Conservation (phyloP, 2,329 filamentous ascomycete species). For the Penicillium sclerotigenum region DNA sequence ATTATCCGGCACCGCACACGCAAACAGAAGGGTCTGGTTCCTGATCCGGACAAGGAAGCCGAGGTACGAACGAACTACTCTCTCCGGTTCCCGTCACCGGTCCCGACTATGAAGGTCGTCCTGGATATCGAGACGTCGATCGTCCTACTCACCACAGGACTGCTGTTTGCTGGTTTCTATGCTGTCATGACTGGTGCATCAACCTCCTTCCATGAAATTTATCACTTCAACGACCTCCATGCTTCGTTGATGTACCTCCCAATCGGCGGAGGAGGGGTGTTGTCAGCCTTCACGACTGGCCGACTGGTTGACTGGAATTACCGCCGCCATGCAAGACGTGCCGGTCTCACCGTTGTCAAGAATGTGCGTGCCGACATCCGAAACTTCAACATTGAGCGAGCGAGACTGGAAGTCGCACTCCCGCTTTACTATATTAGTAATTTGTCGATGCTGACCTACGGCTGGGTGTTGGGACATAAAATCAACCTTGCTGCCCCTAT, state of each 20-base stretch:
- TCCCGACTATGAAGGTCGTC: constrained; percentile 38
- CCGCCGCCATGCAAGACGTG: constrained; percentile 59
- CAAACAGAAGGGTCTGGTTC: constrained; percentile 4
- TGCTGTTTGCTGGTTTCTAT: constrained; percentile 51
- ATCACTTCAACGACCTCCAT: constrained; percentile 49
- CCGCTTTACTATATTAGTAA: constrained; percentile 32
- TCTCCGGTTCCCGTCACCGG: constrained; percentile 37
- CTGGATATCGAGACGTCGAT: constrained; percentile 37
- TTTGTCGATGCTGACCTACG: constrained; percentile 31
- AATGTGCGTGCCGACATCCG: constrained; percentile 29
- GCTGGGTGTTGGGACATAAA: constrained; percentile 35
- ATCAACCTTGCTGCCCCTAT: constrained; percentile 34
- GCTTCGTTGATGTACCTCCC: constrained; percentile 40
- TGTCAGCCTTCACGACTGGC: constrained; percentile 45
- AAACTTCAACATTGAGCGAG: constrained; percentile 51
- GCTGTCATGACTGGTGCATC: constrained; percentile 47
- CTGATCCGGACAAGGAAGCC: constrained; percentile 7
- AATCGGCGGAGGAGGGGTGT: constrained; percentile 23
- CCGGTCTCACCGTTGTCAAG: constrained; percentile 61
- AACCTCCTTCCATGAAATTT: constrained; percentile 46
- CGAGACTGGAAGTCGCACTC: constrained; percentile 34
- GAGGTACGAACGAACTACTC: constrained; percentile 15
- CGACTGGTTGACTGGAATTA: constrained; percentile 69
- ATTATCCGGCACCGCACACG: constrained; percentile 23
- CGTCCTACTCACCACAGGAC: constrained; percentile 38